Conservation (phyloP, 768 basidiomycete genomes). For the Chalciporus pseudorubinellus region DNA sequence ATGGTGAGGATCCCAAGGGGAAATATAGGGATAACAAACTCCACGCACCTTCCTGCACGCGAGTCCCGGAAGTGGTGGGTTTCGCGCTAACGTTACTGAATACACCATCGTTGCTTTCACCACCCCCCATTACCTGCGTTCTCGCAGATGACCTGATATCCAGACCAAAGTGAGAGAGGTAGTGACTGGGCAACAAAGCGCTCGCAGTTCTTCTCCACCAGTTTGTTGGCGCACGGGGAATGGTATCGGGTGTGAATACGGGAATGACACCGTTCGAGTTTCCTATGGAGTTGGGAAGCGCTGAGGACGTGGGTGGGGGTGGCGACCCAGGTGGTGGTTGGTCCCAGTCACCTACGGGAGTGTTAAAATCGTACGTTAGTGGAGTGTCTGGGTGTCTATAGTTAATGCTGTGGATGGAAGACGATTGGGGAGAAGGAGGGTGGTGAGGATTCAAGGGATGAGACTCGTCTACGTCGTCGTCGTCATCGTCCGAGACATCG, state of each 20-base stretch:
- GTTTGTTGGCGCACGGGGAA: slow-evolving; percentile 29
- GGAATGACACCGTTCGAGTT: slow-evolving; percentile 76
- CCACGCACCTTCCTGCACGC: slow-evolving; percentile 56
- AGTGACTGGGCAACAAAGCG: slow-evolving; percentile 53
- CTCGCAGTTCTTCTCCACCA: slow-evolving; percentile 59
- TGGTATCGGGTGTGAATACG: slow-evolving; percentile 36
- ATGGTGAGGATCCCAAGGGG: background rate
- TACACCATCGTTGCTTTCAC: slow-evolving; percentile 82
- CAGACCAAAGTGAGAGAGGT: slow-evolving; percentile 47
- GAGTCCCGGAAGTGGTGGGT: slow-evolving; percentile 52
- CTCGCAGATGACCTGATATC: slow-evolving; percentile 37
- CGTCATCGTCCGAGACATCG: slow-evolving; percentile 73
- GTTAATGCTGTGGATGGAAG: slow-evolving; percentile 16
- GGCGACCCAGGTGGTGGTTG: slow-evolving; percentile 84
- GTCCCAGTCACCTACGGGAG: slow-evolving; percentile 62
- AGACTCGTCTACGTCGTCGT: slow-evolving; percentile 44
- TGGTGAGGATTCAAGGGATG: slow-evolving; percentile 48
- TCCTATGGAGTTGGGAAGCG: slow-evolving; percentile 68
- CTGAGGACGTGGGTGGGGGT: slow-evolving; percentile 57
- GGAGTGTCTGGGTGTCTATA: slow-evolving; percentile 19
- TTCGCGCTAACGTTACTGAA: slow-evolving; percentile 96
- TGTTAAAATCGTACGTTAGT: slow-evolving; percentile 75
- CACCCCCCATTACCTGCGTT: slow-evolving; percentile 51
- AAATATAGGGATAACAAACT: slow-evolving; percentile 1
- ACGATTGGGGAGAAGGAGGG: slow-evolving; percentile 28